These are phyloP conservation scores for Waltergamsia citrina DNA, from an alignment of 2,329 filamentous ascomycete genomes.

Conservation along the genomic window DNA sequence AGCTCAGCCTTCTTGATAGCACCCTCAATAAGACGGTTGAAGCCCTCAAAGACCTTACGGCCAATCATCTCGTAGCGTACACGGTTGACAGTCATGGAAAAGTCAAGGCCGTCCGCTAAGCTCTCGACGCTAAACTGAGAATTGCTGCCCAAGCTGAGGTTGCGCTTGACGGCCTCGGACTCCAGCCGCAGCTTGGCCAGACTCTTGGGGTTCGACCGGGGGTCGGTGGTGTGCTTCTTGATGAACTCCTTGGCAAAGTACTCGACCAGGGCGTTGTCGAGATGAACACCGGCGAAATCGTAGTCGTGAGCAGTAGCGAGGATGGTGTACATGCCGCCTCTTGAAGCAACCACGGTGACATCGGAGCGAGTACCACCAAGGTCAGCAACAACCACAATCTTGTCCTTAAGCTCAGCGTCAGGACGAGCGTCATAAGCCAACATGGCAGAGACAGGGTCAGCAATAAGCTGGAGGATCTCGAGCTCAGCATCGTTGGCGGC, in stretches of 20 bases:
- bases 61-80: conserved; percentile 85
- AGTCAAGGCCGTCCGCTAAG: conserved; percentile 82
- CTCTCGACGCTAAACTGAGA: conserved; percentile 91
- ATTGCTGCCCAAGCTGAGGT: conserved; percentile 78
- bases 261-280: conserved; percentile 88
- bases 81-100: conserved; percentile 84
- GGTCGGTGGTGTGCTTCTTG: conserved; percentile 91
- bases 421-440: conserved; percentile 86
- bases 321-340: conserved; percentile 93
- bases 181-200: conserved; percentile 90
- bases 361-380: conserved; percentile 89
- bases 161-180: conserved; percentile 84
- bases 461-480: conserved; percentile 86
- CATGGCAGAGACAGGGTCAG: conserved; percentile 80
- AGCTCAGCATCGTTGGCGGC: conserved; percentile 73
- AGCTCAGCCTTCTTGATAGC: conserved; percentile 87
- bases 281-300: conserved; percentile 74
- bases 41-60: conserved; percentile 77
- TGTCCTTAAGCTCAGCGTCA: conserved; percentile 68
- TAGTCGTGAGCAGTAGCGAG: conserved; percentile 93
- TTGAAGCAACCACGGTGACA: conserved; percentile 79
- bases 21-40: conserved; percentile 76
- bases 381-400: conserved; percentile 85
- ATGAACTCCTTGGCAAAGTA: conserved; percentile 98
- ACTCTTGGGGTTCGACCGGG: conserved; percentile 68